Base-by-base conservation (phyloP, 1,284 basidiomycete species). In the Chalciporus piperatoides region DNA sequence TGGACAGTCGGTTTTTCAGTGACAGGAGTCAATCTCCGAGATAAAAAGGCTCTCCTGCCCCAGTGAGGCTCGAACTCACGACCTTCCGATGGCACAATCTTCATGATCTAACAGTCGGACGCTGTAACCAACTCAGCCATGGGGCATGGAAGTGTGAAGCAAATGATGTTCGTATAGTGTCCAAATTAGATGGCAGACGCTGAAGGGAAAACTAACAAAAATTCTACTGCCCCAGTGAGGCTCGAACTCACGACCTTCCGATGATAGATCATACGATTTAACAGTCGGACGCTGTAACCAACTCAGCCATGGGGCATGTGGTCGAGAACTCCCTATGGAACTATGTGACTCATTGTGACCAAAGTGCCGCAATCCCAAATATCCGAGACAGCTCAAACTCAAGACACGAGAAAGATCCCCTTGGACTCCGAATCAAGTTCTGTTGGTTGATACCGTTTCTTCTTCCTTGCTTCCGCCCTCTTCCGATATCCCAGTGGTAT, bases 271-370 rank as follows among this genome's bases (percentile, higher is more conserved):
- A 32, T 49, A 15, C 10, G 41, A 11, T 3, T 14, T 81, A 84
- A 84, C 82, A 84, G 82, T 85, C 83, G 82, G 80, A 84, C 82
- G 83, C 83, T 83, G 76, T 84, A 77, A 84, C 82, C 83, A 84
- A 82, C 83, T 84, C 74, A 84, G 82, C 83, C 83, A 85, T 76
- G 82, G 82, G 81, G 82, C 82, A 84, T 14, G 19, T 35, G 33
- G 3, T n/a, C 1, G 15, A 8, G 4, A 17, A 3, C 1, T n/a
- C 2, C 6, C 7, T 8, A 9, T 35, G n/a, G 33, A 6, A 15
- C 0, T 7, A 2, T 10, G 10, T 35, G n/a, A n/a, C n/a, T n/a
- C n/a, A n/a, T n/a, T n/a, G n/a, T n/a, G 33, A 17, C n/a, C 15
- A 9, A 35, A 17, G 4, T 5, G 5, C 30, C 3, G 30, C 14